A percentile compares a stretch with the other conserved stretches of the same genome.
phyloP scores from a whole-genome alignment of 768 basidiomycete species.

The Tulasnella sp. region DNA sequence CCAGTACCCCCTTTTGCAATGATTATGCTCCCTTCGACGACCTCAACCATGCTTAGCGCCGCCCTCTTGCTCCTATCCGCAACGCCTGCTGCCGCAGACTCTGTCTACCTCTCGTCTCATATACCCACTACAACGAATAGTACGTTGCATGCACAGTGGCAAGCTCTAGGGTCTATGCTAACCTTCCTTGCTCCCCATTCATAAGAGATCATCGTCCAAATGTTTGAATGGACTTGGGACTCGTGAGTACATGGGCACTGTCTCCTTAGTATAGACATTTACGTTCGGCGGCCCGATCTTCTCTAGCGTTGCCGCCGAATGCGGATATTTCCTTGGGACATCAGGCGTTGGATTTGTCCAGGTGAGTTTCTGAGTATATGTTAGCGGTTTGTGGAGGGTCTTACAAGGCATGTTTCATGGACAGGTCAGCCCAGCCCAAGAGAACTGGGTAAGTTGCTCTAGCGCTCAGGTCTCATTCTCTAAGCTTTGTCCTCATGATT shows the following conservation, averaged over 20 bases:
- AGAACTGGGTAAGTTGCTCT: not conserved
- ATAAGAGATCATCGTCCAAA: slow-evolving; percentile 46
- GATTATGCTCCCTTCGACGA: too few relatives aligned
- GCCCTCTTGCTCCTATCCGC: too few relatives aligned
- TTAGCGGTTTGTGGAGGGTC: not conserved
- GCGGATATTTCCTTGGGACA: slow-evolving; percentile 53
- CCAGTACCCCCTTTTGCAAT: too few relatives aligned
- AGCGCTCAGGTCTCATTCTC: not conserved
- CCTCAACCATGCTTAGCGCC: too few relatives aligned
- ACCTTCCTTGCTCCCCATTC: too few relatives aligned
- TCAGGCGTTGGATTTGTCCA: slow-evolving; percentile 62
- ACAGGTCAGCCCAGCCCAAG: slow-evolving; percentile 47
- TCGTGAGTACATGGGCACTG: slow-evolving; percentile 27
- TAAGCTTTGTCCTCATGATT: not conserved
- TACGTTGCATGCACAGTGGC: too few relatives aligned
- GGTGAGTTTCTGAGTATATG: slow-evolving; percentile 28
- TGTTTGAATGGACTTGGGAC: slow-evolving; percentile 59
- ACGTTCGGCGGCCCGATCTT: too few relatives aligned
- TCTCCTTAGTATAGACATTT: too few relatives aligned
- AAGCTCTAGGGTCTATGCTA: too few relatives aligned
- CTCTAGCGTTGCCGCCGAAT: slow-evolving; percentile 41
- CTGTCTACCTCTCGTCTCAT: too few relatives aligned
- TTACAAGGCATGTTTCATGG: slow-evolving; percentile 36
- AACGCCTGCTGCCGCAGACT: too few relatives aligned
- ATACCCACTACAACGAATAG: too few relatives aligned